Conservation (phyloP, 2,329 filamentous ascomycete species). For the Ceratocystis variospora region DNA sequence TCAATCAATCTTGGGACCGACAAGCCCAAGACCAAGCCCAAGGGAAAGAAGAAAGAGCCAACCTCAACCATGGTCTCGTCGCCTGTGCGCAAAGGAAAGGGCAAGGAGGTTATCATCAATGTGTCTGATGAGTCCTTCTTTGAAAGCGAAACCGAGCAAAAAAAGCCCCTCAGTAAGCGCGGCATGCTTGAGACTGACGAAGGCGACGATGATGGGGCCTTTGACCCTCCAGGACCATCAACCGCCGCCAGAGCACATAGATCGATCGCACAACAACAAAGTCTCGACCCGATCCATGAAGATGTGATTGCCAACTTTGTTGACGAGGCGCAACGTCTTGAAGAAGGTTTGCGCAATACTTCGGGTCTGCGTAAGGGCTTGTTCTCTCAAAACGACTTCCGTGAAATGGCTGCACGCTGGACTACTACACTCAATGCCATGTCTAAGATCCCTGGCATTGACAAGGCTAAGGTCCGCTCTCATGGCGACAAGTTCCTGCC, state of each 20-base stretch:
- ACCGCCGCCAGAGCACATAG: slow-evolving; percentile 12
- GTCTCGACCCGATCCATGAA: slow-evolving; percentile 42
- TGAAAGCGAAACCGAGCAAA: background rate
- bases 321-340: slow-evolving; percentile 42
- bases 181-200: slow-evolving; percentile 22
- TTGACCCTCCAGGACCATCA: slow-evolving; percentile 29
- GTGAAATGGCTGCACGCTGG: slow-evolving; percentile 59
- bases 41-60: slow-evolving; percentile 28
- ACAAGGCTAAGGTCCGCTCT: slow-evolving; percentile 44
- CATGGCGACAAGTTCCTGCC: slow-evolving; percentile 49
- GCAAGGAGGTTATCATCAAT: slow-evolving; percentile 21
- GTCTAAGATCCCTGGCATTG: slow-evolving; percentile 48
- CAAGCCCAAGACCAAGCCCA: slow-evolving; percentile 24
- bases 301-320: slow-evolving; percentile 54
- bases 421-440: slow-evolving; percentile 49
- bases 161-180: background rate
- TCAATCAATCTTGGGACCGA: slow-evolving; percentile 28
- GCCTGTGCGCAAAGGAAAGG: slow-evolving; percentile 29
- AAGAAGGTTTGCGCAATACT: slow-evolving; percentile 47
- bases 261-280: slow-evolving; percentile 28
- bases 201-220: slow-evolving; percentile 33
- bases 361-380: slow-evolving; percentile 43
- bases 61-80: slow-evolving; percentile 40
- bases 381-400: slow-evolving; percentile 56
- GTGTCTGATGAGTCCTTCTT: slow-evolving; percentile 15